phyloP scores from a whole-genome alignment of 495 filamentous ascomycete genomes.

The Filosporella fistucella region DNA sequence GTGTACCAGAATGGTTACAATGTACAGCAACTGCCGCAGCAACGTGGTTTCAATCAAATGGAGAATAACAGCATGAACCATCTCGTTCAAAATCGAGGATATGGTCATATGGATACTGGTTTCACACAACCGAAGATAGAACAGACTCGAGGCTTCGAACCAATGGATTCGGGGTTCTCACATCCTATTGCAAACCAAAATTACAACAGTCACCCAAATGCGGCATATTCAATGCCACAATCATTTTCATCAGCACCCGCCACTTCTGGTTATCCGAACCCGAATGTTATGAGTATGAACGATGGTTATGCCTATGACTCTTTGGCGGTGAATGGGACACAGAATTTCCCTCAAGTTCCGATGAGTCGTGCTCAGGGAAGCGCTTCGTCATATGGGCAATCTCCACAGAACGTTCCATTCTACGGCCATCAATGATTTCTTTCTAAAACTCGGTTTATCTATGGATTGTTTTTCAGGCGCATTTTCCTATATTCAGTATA shows the following conservation, averaged over 20 bases:
- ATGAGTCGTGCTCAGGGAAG: conserved; percentile 22
- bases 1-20: conserved; percentile 15
- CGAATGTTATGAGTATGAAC: conserved; percentile 16
- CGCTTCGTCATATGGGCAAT: conserved; percentile 18
- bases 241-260: conserved; percentile 11
- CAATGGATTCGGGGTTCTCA: conserved; percentile 12
- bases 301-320: conserved; percentile 16
- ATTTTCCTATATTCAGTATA: background rate
- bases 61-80: conserved; percentile 7
- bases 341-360: conserved; percentile 14
- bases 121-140: conserved; percentile 16
- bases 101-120: conserved; percentile 6
- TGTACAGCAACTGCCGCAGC: conserved; percentile 9
- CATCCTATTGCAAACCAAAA: conserved; percentile 7
- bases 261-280: conserved; percentile 13
- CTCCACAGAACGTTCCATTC: conserved; percentile 32
- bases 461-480: background rate
- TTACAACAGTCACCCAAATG: conserved; percentile 8
- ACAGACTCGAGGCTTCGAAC: conserved; percentile 9
- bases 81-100: conserved; percentile 16
- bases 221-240: conserved; percentile 15
- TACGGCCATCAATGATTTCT: conserved; percentile 10
- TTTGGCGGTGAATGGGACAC: conserved; percentile 12
- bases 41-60: conserved; percentile 15
- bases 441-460: background rate